Base-by-base conservation (phyloP, 257 asterid species). In the Salvia miltiorrhiza region DNA sequence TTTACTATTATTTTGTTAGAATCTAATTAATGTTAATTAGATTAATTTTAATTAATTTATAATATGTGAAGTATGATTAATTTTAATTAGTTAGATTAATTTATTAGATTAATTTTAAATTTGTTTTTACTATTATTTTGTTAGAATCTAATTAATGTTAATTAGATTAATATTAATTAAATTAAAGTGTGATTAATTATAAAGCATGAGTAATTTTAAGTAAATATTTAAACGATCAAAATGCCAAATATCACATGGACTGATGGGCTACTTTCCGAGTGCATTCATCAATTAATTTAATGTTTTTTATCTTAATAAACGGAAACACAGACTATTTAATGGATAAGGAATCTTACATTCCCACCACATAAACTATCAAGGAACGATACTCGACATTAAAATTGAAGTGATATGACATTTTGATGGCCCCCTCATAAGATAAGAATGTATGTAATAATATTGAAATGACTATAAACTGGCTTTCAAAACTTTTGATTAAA, bases 391-490 rank as follows among this genome's bases (percentile, higher is more conserved):
- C 23, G 19, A 49, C 9, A 50, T 10, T 10, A 24, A 23, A 54
- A 26, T 54, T 24, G 13, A 24, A 54, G 43, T 52, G 73, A 67
- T 4, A 20, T 49, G 17, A 35, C 19, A 67, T 69, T 28, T 52
- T 19, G 32, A 50, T 14, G 73, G 35, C 35, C 12, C 72, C 63
- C 54, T 17, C 16, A 21, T 24, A 14, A 4, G 5, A 39, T 23
- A 7, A 63, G 12, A 62, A 7, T 23, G 10, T 52, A 21, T 21
- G 24, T 21, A 28, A 53, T n/a, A 52, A 23, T 60, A 47, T 19
- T 62, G 55, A 62, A 44, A 37, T 52, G 71, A 52, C 76, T 52
- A 17, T 24, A 26, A 62, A 71, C 57, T 50, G 70, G 7, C 64
- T 24, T 39, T 63, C 65, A 40, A 9, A 23, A 40, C 8, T 50